Evolutionary conservation across 306 rosid species (phyloP).

Genomic region (Castanopsis chinensis): DNA sequence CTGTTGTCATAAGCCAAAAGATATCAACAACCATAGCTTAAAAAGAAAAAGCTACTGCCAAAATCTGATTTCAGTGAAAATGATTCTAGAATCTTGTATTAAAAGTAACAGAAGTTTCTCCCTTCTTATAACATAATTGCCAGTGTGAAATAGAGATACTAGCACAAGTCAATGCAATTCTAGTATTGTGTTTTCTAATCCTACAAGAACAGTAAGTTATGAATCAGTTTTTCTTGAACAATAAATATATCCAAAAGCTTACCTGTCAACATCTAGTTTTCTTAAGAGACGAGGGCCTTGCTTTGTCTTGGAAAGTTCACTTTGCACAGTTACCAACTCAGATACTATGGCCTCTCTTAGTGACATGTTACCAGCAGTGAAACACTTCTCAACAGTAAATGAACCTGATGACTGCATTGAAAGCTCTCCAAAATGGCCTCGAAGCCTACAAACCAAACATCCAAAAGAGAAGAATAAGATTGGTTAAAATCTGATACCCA

Average conservation of each 20-base stretch:
- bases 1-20: constrained; percentile 41
- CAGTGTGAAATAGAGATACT: neutral
- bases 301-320: constrained; percentile 78
- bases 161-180: neutral
- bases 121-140: neutral
- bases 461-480: neutral
- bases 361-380: constrained; percentile 58
- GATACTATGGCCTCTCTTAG: constrained; percentile 77
- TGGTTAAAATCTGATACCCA: too few relatives aligned
- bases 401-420: constrained; percentile 66
- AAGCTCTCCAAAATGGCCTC: constrained; percentile 77
- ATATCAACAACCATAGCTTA: constrained; percentile 2
- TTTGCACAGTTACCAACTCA: constrained; percentile 59
- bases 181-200: neutral
- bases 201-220: neutral
- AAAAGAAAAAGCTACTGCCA: neutral
- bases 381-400: constrained; percentile 82
- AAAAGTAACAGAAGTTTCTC: neutral
- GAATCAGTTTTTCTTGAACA: neutral
- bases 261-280: constrained; percentile 85
- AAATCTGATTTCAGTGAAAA: constrained; percentile 9
- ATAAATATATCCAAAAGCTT: constrained; percentile 27
- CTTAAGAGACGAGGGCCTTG: constrained; percentile 81
- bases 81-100: constrained; percentile 4
- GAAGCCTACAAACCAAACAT: constrained; percentile 57